Base-by-base conservation (phyloP, 106 monocot species). In the Gastrodia elata region DNA sequence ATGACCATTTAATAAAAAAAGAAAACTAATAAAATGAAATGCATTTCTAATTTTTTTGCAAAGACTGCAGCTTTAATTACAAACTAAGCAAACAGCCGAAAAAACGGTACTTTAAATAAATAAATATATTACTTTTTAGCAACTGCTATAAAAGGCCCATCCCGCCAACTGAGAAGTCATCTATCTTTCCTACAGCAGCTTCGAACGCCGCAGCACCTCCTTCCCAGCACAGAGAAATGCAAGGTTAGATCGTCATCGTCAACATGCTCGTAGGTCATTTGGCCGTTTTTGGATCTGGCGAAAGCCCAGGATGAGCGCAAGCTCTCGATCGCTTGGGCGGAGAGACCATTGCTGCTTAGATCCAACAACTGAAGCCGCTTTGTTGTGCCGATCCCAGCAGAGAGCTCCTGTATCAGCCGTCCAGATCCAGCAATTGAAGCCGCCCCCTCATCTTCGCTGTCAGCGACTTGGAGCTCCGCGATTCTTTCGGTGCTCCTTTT, bases 211-310 rank as follows among this genome's bases (percentile, higher is more conserved):
- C 97, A 93, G 38, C 93, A 92, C 59, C 33, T 71, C 73, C 73
- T 91, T 25, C 91, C 93, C 3, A 87, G 80, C 0, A 88, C 77
- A 1, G 58, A 82, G 71, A 98, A 93, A 84, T 91, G 93, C 35
- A 82, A 68, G 18, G 16, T 79, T 26, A 71, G 38, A 58, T 82
- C 87, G 15, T 77, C 70, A 0, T 9, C 46, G 18, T 52, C 7
- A 34, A 83, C 79, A 79, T 93, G 92, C 68, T 86, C 86, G n/a
- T 57, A 77, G 14, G 86, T 80, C 36, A 57, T 38, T 33, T 39
- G 34, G 18, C 77, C 57, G 24, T 36, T 41, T 61, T 83, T 80
- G 0, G 71, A 68, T 27, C 80, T 55, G 0, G 92, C 64, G 3
- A 49, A 81, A 16, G 72, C 77, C 90, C 90, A 90, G 8, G 78